A percentile compares a stretch with the other conserved stretches of the same genome.
Evolutionary conservation across 2,329 filamentous ascomycete species (phyloP).

Genomic region (Diaporthe destruens): DNA sequence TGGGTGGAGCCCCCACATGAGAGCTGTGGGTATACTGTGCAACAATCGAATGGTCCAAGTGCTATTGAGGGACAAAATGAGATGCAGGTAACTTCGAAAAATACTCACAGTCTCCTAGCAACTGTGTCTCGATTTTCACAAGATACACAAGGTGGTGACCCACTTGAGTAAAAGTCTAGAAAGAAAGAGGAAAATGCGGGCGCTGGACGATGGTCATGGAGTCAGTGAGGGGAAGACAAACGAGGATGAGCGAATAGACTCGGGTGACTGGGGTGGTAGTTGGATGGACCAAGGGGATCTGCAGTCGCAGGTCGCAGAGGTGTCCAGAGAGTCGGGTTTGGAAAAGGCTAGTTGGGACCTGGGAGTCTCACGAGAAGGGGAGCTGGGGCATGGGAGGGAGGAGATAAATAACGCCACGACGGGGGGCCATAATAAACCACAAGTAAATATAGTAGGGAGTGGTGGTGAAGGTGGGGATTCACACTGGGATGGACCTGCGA

Average conservation of each 20-base stretch:
- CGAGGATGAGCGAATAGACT: background rate
- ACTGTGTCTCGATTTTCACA: too few relatives aligned
- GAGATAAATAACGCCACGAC: background rate
- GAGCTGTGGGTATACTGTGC: background rate
- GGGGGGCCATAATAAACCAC: background rate
- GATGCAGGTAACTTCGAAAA: background rate
- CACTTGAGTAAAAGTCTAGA: background rate
- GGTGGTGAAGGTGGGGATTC: background rate
- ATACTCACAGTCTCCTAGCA: too few relatives aligned
- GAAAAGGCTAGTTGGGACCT: background rate
- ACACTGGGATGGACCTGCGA: background rate
- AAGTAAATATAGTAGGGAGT: background rate
- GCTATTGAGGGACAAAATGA: too few relatives aligned
- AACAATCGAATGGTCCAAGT: too few relatives aligned
- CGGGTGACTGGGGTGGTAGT: background rate
- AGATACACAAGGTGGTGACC: background rate
- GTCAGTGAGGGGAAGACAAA: background rate
- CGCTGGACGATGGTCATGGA: slow-evolving; percentile 1
- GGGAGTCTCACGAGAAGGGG: background rate
- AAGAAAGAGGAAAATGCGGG: background rate
- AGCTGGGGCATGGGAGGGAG: background rate
- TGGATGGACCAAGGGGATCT: background rate
- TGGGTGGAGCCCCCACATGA: background rate
- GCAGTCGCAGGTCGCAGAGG: background rate
- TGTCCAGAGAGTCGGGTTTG: slow-evolving; percentile 24